These are phyloP conservation scores for Myotisia sp. DNA, from an alignment of 2,329 filamentous ascomycete species.

Conservation along the genomic window DNA sequence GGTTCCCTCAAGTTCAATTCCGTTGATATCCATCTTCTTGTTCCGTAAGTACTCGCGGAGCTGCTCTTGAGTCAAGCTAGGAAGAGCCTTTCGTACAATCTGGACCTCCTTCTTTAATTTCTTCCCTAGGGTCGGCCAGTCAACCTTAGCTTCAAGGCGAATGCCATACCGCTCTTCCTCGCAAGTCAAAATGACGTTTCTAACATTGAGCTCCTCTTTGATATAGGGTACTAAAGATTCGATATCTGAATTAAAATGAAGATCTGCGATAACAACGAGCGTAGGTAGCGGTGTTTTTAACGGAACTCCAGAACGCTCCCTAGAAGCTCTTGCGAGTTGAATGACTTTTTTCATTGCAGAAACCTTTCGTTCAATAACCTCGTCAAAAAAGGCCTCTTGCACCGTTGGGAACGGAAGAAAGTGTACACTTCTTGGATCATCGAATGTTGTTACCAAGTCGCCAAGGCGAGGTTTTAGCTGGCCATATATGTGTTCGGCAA, in stretches of 20 bases:
- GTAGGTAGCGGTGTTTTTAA: slow-evolving; percentile 86
- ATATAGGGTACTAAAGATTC: slow-evolving; percentile 78
- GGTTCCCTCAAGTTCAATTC: slow-evolving; percentile 65
- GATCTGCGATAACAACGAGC: slow-evolving; percentile 73
- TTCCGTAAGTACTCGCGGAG: slow-evolving; percentile 63
- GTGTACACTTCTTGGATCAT: slow-evolving; percentile 71
- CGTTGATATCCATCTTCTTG: slow-evolving; percentile 67
- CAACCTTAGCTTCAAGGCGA: slow-evolving; percentile 74
- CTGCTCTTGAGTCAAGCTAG: slow-evolving; percentile 60
- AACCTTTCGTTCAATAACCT: slow-evolving; percentile 71
- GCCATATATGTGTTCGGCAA: slow-evolving; percentile 87
- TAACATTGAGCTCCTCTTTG: slow-evolving; percentile 78
- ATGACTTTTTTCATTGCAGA: slow-evolving; percentile 91
- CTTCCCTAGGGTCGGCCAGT: slow-evolving; percentile 90
- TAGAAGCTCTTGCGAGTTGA: slow-evolving; percentile 70
- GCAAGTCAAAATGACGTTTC: slow-evolving; percentile 65
- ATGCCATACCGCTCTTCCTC: slow-evolving; percentile 88
- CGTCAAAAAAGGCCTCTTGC: slow-evolving; percentile 73
- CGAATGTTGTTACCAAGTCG: slow-evolving; percentile 51
- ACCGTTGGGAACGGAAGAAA: slow-evolving; percentile 86
- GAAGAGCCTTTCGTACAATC: slow-evolving; percentile 81
- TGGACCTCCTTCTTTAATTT: slow-evolving; percentile 92
- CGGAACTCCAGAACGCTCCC: slow-evolving; percentile 70
- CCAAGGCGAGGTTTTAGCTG: slow-evolving; percentile 72
- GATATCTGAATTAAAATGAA: slow-evolving; percentile 73